Base-by-base conservation (phyloP, 2,329 filamentous ascomycete species). In the Zymoseptoria passerinii region DNA sequence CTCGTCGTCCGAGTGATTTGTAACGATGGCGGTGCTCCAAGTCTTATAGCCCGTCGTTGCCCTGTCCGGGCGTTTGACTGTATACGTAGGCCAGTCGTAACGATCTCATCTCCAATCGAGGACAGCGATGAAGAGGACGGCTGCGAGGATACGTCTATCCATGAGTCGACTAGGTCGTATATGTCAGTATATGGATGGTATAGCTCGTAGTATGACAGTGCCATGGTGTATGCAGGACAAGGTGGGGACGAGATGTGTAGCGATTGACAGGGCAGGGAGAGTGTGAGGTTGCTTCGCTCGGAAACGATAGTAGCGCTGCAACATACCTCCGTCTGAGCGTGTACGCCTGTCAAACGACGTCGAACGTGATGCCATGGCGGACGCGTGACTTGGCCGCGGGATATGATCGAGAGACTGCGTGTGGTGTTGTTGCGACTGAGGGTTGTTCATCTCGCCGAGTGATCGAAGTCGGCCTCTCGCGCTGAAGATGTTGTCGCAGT, bases 41-140 rank as follows among this genome's bases (percentile, higher is more conserved):
- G 72, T 54, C 74, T 71, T 35, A 74, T 74, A 62, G 64, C 61
- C 56, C 81, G 76, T 59, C 79, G 74, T 58, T 87, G 84, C 59
- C 87, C 83, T 23, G 78, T 74, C 65, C 84, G 83, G 51, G 83
- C 80, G 66, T 82, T 81, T 64, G 81, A 80, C 63, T 88, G 86
- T 55, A 96, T 86, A 55, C 85, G 84, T 49, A 96, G 81, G 27
- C 92, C 92, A 4, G 90, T 94, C 1, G 90, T 95, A 64, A 96
- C 88, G 65, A 96, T 92, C 69, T 96, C 92, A 65, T 96, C 91
- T 70, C 87, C 85, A 56, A 85, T 75, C 19, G 83, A 96, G 19
- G 92, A 96, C 10, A 96, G 79, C 13, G 92, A 96, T 2, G 92
- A 96, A 1, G 92, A 95, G 0, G 92, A 96, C 7, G 92, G 91